Evolutionary conservation across 176 grass and related monocot species (phyloP).

Genomic region (Thinopyrum elongatum): DNA sequence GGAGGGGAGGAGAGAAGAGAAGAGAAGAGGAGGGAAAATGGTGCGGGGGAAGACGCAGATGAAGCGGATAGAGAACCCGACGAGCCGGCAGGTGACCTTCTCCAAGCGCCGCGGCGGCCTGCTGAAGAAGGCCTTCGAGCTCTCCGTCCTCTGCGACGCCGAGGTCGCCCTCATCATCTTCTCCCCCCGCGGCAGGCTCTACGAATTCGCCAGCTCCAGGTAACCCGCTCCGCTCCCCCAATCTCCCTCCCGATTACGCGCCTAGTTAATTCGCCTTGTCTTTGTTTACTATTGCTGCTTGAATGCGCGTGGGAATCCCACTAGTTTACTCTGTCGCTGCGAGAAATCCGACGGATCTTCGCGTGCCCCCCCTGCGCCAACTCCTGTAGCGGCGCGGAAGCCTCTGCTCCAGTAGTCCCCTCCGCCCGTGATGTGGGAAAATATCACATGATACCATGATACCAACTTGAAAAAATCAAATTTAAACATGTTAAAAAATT

Average conservation of each 20-base stretch:
- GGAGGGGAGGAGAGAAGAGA: too few species aligned
- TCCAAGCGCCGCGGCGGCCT: constrained; percentile 85
- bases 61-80: constrained; percentile 77
- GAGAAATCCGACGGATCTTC: constrained; percentile 32
- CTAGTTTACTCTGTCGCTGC: constrained; percentile 29
- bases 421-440: not conserved
- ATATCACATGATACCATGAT: too few species aligned
- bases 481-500: too few species aligned
- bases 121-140: constrained; percentile 95
- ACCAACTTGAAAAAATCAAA: too few species aligned
- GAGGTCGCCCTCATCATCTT: constrained; percentile 87
- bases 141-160: constrained; percentile 87
- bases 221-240: not conserved
- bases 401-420: not conserved
- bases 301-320: not conserved
- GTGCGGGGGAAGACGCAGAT: constrained; percentile 83
- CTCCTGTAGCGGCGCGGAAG: constrained; percentile 26
- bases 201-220: constrained; percentile 59
- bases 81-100: constrained; percentile 88
- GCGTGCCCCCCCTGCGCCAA: not conserved
- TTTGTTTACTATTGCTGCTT: constrained; percentile 12
- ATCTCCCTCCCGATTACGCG: too few species aligned
- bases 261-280: not conserved
- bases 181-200: constrained; percentile 77
- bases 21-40: constrained; percentile 27